These are phyloP conservation scores for Paxillus ammoniavirescens DNA, from an alignment of 768 basidiomycete genomes.

Conservation along the genomic window DNA sequence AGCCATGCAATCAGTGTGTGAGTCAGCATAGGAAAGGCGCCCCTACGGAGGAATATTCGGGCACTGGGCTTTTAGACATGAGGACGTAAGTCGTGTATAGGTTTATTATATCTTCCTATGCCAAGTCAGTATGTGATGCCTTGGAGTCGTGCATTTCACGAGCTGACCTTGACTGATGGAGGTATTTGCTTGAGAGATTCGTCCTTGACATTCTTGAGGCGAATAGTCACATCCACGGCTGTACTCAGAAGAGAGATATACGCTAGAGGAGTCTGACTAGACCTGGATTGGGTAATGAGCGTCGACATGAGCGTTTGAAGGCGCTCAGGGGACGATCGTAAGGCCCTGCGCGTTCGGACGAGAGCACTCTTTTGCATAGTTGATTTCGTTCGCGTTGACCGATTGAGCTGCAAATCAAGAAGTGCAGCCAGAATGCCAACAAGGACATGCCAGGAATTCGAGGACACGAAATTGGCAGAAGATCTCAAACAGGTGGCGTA, in stretches of 20 bases:
- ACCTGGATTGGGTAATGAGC: constrained; percentile 50
- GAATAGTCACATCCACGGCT: constrained; percentile 66
- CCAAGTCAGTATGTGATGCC: not conserved
- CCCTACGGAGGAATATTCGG: constrained; percentile 58
- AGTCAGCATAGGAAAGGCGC: constrained; percentile 1
- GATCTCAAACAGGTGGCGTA: constrained; percentile 51
- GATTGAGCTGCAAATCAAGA: constrained; percentile 56
- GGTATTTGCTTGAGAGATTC: constrained; percentile 42
- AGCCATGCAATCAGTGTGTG: constrained; percentile 9
- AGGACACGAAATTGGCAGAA: constrained; percentile 44
- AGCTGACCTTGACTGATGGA: constrained; percentile 45
- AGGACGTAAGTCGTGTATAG: constrained; percentile 63
- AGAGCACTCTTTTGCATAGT: constrained; percentile 61
- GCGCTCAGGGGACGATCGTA: constrained; percentile 58
- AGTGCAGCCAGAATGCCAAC: constrained; percentile 57
- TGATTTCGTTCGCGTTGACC: constrained; percentile 50
- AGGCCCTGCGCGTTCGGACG: constrained; percentile 59
- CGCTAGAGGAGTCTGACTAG: constrained; percentile 40
- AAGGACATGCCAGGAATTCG: constrained; percentile 52
- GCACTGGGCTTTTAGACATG: constrained; percentile 62
- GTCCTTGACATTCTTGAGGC: constrained; percentile 57
- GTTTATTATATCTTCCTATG: constrained; percentile 54
- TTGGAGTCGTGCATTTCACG: not conserved
- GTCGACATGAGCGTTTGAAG: constrained; percentile 52
- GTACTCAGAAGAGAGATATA: constrained; percentile 61